phyloP scores from a whole-genome alignment of 1,284 basidiomycete species.

The Clitocybe nebularis region DNA sequence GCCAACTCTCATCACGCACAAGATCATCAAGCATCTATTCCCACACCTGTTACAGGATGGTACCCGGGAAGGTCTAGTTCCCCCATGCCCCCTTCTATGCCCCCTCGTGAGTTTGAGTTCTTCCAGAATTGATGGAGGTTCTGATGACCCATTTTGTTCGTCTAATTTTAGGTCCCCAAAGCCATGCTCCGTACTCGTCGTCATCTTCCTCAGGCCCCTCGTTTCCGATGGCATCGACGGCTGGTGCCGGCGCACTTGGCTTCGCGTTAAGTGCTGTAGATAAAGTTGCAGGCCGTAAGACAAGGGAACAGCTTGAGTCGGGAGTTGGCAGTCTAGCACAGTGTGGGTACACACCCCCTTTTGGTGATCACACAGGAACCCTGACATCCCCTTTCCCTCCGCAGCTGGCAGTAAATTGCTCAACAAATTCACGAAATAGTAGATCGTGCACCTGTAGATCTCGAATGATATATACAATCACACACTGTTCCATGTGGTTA shows the following conservation, averaged over 20 bases:
- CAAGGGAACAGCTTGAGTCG: slow-evolving; percentile 38
- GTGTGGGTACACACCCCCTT: slow-evolving; percentile 29
- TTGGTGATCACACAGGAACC: slow-evolving; percentile 2
- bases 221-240: slow-evolving; percentile 21
- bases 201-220: slow-evolving; percentile 20
- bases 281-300: slow-evolving; percentile 40
- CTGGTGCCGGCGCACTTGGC: slow-evolving; percentile 27
- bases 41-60: slow-evolving; percentile 8
- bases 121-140: slow-evolving; percentile 14
- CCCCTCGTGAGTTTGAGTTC: slow-evolving; percentile 30
- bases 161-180: slow-evolving; percentile 17
- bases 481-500: no score
- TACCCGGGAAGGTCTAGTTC: slow-evolving; percentile 15
- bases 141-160: slow-evolving; percentile 9
- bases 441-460: not conserved
- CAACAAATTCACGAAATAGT: slow-evolving; percentile 36
- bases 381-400: slow-evolving; percentile 3
- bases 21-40: slow-evolving; percentile 2
- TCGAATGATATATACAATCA: not conserved
- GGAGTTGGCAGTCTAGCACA: slow-evolving; percentile 33
- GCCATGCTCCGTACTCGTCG: slow-evolving; percentile 19
- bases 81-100: slow-evolving; percentile 25
- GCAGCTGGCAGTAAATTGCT: slow-evolving; percentile 39
- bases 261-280: slow-evolving; percentile 37
- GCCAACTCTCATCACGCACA: slow-evolving; percentile 10